Base-by-base conservation (phyloP, 139 green algal species). In the Micractinium sp. region DNA sequence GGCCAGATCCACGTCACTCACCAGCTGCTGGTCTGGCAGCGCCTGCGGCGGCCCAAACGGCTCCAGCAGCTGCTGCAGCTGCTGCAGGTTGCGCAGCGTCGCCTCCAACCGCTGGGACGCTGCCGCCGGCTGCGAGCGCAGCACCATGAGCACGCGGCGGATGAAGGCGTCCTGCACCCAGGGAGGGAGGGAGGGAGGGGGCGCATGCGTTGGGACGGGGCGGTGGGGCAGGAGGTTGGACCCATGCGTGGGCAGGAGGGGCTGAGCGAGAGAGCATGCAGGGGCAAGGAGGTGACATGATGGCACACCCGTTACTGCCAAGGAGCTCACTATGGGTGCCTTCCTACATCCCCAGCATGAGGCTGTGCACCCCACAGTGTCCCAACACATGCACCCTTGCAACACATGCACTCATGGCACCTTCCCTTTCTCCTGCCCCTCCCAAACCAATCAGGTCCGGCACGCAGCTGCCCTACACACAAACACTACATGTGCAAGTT, bases 41-140 rank as follows among this genome's bases (percentile, higher is more conserved):
- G 81, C 80, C 9, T 81, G 31, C 12, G 60, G 89, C 22, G 80
- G 76, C 60, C 80, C 86, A 89, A 89, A 92, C 53, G 83, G 77
- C 25, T 27, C 66, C 81, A 89, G 73, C 69, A 92, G 35, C 23
- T 25, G 29, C 25, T 89, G 85, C 85, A 92, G 74, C 77, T 90
- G 73, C 41, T 86, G 56, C 60, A 92, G 23, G 78, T 92, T 92
- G 38, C 9, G 80, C 67, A 85, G 81, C 33, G 69, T 61, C 15
- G 31, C 12, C 60, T 60, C 25, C 38, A 53, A 39, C 25, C 80
- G 80, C 82, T 78, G 78, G 16, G 27, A 18, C 16, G 78, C 76
- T 23, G 47, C 56, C 4, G 39, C 63, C 0, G 61, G 38, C 4
- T 53, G 74, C 36, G 88, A 38, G 56, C 82, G 88, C 69, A 89